phyloP scores from a whole-genome alignment of 1,284 basidiomycete species.

The Golubevia sp. region DNA sequence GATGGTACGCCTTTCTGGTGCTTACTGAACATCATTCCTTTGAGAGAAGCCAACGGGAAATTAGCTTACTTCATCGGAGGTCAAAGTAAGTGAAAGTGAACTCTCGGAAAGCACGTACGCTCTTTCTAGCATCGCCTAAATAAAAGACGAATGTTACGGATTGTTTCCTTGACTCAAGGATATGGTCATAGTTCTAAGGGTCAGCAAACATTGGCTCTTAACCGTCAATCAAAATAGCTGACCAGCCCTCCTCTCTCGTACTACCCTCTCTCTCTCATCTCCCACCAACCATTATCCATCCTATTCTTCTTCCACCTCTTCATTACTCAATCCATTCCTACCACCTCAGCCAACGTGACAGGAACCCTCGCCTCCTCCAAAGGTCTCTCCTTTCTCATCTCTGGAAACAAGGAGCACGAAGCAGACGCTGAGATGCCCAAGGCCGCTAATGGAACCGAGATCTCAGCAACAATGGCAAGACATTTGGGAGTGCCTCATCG shows the following conservation, averaged over 20 bases:
- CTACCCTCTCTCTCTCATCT: too few species aligned
- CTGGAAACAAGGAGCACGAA: slow-evolving; percentile 1
- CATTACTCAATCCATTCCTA: too few species aligned
- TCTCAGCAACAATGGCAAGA: slow-evolving; percentile 9
- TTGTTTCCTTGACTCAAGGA: neutral
- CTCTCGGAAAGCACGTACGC: neutral
- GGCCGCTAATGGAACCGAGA: slow-evolving; percentile 9
- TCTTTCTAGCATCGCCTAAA: neutral
- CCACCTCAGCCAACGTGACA: slow-evolving; percentile 10
- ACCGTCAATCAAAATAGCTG: too few species aligned
- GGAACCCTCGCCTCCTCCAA: slow-evolving; percentile 10
- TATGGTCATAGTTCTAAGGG: neutral
- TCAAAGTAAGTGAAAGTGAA: slow-evolving; percentile 13
- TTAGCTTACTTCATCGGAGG: slow-evolving; percentile 37
- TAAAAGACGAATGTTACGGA: neutral
- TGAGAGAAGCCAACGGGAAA: slow-evolving; percentile 27
- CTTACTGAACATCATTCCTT: slow-evolving; percentile 41
- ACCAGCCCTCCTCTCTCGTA: too few species aligned
- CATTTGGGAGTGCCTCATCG: slow-evolving; percentile 1
- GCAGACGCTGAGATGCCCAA: neutral
- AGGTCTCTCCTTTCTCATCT: slow-evolving; percentile 14
- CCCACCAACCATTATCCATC: too few species aligned
- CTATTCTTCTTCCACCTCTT: too few species aligned
- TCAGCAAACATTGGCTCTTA: too few species aligned
- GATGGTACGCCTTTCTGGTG: slow-evolving; percentile 38